Conservation (phyloP, 1,284 basidiomycete genomes). For the Ceratobasidium theobromae region DNA sequence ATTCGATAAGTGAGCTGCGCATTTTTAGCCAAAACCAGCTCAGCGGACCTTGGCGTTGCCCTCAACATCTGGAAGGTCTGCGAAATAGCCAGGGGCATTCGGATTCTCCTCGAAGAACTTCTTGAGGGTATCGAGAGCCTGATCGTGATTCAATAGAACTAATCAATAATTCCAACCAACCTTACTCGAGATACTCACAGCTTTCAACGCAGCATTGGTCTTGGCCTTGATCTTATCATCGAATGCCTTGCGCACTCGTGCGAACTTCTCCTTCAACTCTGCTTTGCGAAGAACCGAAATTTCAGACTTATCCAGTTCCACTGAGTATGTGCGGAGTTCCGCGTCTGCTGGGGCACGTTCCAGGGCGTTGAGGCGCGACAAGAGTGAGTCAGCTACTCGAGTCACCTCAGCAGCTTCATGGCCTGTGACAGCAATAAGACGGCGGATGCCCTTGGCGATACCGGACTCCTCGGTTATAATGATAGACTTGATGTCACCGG, state of each 20-base stretch:
- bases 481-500: conserved; percentile 95
- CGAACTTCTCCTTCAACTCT: conserved; percentile 74
- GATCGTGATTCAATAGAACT: background rate
- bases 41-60: conserved; percentile 88
- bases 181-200: conserved; percentile 50
- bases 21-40: conserved; percentile 41
- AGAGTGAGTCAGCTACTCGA: conserved; percentile 67
- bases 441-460: conserved; percentile 96
- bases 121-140: conserved; percentile 72
- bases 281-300: conserved; percentile 86
- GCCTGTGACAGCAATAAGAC: conserved; percentile 93
- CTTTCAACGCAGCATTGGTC: conserved; percentile 76
- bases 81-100: conserved; percentile 67
- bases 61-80: conserved; percentile 62
- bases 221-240: conserved; percentile 85
- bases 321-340: conserved; percentile 77
- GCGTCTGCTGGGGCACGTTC: conserved; percentile 74
- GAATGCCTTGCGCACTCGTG: conserved; percentile 74
- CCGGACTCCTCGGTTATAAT: conserved; percentile 94
- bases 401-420: conserved; percentile 86
- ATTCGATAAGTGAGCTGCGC: conserved; percentile 13
- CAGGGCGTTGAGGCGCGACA: conserved; percentile 64
- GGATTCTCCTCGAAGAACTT: conserved; percentile 78
- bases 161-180: background rate
- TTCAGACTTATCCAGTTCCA: conserved; percentile 85